Evolutionary conservation across 805 yeast genomes (phyloP).

Genomic region (Candida hungchunana): DNA sequence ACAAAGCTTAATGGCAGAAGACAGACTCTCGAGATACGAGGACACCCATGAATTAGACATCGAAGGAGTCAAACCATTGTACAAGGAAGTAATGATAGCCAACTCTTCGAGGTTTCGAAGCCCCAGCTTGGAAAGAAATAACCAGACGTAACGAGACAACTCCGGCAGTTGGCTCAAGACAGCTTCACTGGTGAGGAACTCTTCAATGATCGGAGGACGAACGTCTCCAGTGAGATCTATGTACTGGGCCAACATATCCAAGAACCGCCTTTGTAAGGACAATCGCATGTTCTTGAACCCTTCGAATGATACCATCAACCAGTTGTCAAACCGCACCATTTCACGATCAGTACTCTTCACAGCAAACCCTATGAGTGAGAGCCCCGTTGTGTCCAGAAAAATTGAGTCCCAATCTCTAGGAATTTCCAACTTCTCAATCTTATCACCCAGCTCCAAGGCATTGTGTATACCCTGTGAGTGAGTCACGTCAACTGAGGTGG

Average conservation of each 20-base stretch:
- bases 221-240: slow-evolving; percentile 7
- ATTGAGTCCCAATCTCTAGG: slow-evolving; percentile 12
- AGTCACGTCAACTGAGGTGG: slow-evolving; percentile 3
- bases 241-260: slow-evolving; percentile 11
- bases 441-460: slow-evolving; percentile 6
- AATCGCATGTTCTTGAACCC: slow-evolving; percentile 3
- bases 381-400: slow-evolving; percentile 9
- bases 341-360: slow-evolving; percentile 4
- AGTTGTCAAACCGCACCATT: slow-evolving; percentile 6
- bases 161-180: slow-evolving; percentile 1
- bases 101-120: slow-evolving; percentile 2
- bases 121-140: slow-evolving; percentile 9
- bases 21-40: slow-evolving; percentile 8
- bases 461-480: slow-evolving; percentile 3
- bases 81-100: slow-evolving; percentile 1
- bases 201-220: slow-evolving; percentile 9
- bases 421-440: slow-evolving; percentile 1
- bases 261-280: slow-evolving; percentile 1
- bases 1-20: slow-evolving; percentile 1
- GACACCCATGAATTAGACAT: slow-evolving; percentile 10
- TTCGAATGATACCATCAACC: slow-evolving; percentile 12
- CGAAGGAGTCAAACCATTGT: slow-evolving; percentile 1
- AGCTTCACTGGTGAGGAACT: slow-evolving; percentile 6
- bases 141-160: slow-evolving; percentile 7
- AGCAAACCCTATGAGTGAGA: slow-evolving; percentile 6